Percentiles rank a stretch among this genome's conserved stretches.
Evolutionary conservation across 2,329 filamentous ascomycete genomes (phyloP).

Genomic region (Raffaelea ambrosiae): DNA sequence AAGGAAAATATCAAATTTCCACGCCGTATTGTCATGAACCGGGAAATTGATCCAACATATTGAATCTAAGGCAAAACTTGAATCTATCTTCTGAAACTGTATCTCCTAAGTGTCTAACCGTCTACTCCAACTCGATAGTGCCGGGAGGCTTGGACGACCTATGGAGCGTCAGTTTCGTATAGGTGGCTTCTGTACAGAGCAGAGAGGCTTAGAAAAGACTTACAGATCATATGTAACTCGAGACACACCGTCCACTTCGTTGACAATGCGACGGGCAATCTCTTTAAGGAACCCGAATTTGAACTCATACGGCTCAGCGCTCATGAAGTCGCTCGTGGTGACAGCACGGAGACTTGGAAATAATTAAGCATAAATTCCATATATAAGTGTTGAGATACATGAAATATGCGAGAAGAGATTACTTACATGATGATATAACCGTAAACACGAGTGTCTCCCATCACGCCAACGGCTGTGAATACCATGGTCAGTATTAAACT

Average conservation of each 20-base stretch:
- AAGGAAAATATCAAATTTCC: too few relatives aligned
- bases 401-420: too few relatives aligned
- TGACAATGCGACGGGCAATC: slow-evolving; percentile 61
- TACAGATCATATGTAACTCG: slow-evolving; percentile 58
- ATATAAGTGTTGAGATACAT: too few relatives aligned
- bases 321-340: slow-evolving; percentile 60
- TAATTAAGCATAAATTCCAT: slow-evolving; percentile 8
- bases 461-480: slow-evolving; percentile 29
- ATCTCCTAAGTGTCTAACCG: background rate
- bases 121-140: slow-evolving; percentile 54
- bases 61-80: too few relatives aligned
- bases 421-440: slow-evolving; percentile 16
- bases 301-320: slow-evolving; percentile 61
- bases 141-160: slow-evolving; percentile 53
- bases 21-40: too few relatives aligned
- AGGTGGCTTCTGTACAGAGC: slow-evolving; percentile 25
- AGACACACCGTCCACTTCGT: slow-evolving; percentile 65
- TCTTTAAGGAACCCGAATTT: slow-evolving; percentile 54
- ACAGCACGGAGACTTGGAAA: slow-evolving; percentile 35
- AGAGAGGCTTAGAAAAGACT: slow-evolving; percentile 19
- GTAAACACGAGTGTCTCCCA: slow-evolving; percentile 26
- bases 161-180: background rate
- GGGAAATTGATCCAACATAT: too few relatives aligned
- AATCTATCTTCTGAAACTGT: too few relatives aligned
- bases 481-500: too few relatives aligned